Evolutionary conservation across 2,329 filamentous ascomycete genomes (phyloP), one percentile per base, ranked within the genome.

Genomic region (Didymella segeticola): DNA sequence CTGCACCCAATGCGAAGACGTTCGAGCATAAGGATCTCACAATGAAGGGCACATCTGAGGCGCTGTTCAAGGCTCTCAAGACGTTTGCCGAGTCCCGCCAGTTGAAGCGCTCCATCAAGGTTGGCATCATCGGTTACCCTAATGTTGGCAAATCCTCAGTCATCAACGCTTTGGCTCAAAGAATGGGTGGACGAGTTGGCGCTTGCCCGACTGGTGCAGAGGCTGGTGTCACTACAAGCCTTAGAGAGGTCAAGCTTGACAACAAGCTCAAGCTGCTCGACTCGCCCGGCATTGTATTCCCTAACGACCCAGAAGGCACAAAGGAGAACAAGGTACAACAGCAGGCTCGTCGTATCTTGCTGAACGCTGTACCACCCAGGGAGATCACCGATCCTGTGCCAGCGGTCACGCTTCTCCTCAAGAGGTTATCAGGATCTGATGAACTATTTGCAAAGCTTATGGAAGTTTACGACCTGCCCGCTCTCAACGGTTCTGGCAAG

Each of bases 71-170:
- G 67, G 90, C 93, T 1, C 85, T 97, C 57, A 97, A 97, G 81
- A 88, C 90, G 36, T 97, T 90, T 71, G 90, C 93, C 9, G 88
- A 90, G 53, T 85, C 84, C 56, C 89, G 90, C 67, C 88, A 96
- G 72, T 80, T 97, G 63, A 96, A 96, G 82, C 89, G 93, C 50
- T 89, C 92, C 47, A 86, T 96, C 67, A 93, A 90, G 17, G 93
- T 97, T 56, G 93, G 93, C 61, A 90, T 97, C 58, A 96, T 97
- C 65, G 93, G 93, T 23, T 97, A 96, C 75, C 93, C 93, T 67
- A 97, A 97, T 73, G 93, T 96, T 55, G 93, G 93, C 72, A 97
- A 97, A 80, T 96, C 91, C 23, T 96, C 92, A 43, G 91, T 97
- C 68, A 96, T 97, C 82, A 97, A 97, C 75, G 90, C 92, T 14